Percentiles rank a stretch among this genome's conserved stretches.
Evolutionary conservation across 2,329 filamentous ascomycete species (phyloP).

Genomic region (Colletotrichum tropicale): DNA sequence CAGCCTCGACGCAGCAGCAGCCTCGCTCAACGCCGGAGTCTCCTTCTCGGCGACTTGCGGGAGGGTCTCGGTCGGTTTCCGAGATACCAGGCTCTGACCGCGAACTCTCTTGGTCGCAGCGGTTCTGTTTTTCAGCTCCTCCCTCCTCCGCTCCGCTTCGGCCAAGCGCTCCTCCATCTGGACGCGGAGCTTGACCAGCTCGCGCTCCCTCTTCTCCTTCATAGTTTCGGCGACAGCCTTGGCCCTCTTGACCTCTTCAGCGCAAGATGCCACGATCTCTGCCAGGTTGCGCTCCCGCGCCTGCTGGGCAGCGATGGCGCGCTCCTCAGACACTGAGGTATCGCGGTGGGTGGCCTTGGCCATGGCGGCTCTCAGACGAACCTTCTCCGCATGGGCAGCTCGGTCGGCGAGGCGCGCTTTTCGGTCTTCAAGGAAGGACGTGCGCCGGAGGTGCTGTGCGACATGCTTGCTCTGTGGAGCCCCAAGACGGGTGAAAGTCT

Average conservation of each 20-base stretch:
- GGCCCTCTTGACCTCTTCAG: conserved; percentile 81
- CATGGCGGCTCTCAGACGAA: conserved; percentile 75
- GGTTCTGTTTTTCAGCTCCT: conserved; percentile 64
- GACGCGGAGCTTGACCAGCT: conserved; percentile 69
- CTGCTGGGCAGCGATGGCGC: conserved; percentile 77
- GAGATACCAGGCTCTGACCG: conserved; percentile 55
- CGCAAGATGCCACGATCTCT: conserved; percentile 80
- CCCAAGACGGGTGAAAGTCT: conserved; percentile 56
- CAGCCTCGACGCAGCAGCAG: conserved; percentile 68
- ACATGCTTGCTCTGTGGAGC: conserved; percentile 76
- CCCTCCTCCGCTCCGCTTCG: conserved; percentile 75
- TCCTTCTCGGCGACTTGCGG: conserved; percentile 55
- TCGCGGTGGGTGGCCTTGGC: conserved; percentile 73
- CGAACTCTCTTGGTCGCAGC: conserved; percentile 53
- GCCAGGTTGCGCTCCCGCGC: conserved; percentile 81
- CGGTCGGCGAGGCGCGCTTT: conserved; percentile 81
- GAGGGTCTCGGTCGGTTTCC: conserved; percentile 53
- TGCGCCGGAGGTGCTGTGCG: conserved; percentile 78
- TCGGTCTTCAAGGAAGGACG: conserved; percentile 80
- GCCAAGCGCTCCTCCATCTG: conserved; percentile 83
- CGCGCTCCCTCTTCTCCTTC: conserved; percentile 79
- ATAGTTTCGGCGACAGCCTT: conserved; percentile 84
- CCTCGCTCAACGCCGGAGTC: conserved; percentile 52
- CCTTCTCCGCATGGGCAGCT: conserved; percentile 83
- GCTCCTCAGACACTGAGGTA: conserved; percentile 72